Evolutionary conservation across 1,139 yeast genomes (phyloP), one percentile per base, ranked within the genome.

Genomic region (Nakaseomyces kungkrabaensis): DNA sequence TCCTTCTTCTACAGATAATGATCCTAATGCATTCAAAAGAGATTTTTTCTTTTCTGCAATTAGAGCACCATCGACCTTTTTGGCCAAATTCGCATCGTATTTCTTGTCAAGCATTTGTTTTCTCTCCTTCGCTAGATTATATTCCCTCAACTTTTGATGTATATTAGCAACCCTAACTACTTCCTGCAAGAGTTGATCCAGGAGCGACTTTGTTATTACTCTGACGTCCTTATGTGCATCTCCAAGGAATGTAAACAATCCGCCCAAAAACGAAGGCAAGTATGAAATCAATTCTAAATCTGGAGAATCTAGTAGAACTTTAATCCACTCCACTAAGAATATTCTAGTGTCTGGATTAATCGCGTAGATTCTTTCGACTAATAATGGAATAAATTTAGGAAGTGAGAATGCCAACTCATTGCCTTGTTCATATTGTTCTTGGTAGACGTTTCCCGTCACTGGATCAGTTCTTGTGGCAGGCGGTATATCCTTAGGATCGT

Each of bases 271-370:
- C 45, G 88, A 86, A 0, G 98, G 97, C 47, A 94, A 72, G 62
- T 85, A 92, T 0, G 95, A 79, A 25, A 92, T 82, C 53, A 94
- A 72, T 59, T 92, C 97, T 53, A 92, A 72, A 47, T 92, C 94
- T 0, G 99, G 98, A 11, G 92, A 88, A 25, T 94, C 89, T 66
- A 92, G 95, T 48, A 94, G 73, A 26, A 94, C 76, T 52, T 89
- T 86, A 48, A 94, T 76, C 98, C 98, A 94, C 48, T 95, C 85
- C 9, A 92, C 92, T 53, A 94, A 71, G 60, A 92, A 92, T 70
- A 89, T 85, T 57, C 96, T 77, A 0, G 97, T 90, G 63, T 86
- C 87, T 4, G 97, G 97, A 59, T 92, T 95, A 37, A 86, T 83
- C 1, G 92, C 92, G 62, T 88, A 88, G 70, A 94, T 87, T 56